phyloP scores from a whole-genome alignment of 352 stramenopile species.

The Phytophthora quininea region DNA sequence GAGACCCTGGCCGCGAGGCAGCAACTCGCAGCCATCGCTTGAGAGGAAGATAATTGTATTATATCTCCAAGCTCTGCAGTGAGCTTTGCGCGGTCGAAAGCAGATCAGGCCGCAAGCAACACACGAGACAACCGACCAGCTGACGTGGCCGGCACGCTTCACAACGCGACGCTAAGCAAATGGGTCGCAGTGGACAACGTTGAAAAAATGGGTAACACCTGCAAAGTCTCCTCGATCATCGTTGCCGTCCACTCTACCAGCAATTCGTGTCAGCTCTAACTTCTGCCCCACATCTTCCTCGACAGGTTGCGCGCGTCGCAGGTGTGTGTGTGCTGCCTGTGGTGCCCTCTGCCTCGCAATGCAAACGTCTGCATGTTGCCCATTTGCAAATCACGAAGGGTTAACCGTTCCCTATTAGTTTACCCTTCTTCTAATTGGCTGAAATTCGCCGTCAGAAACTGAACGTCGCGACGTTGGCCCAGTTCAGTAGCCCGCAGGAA shows the following conservation, averaged over 20 bases:
- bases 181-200: background rate
- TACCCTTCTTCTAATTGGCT: too few relatives aligned
- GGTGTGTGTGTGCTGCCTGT: too few relatives aligned
- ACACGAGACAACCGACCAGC: background rate
- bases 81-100: background rate
- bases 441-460: background rate
- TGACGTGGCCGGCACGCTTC: background rate
- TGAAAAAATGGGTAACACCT: background rate
- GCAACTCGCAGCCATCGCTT: too few relatives aligned
- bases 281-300: background rate
- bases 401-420: background rate
- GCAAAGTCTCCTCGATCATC: background rate
- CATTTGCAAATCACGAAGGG: background rate
- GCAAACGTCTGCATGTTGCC: background rate
- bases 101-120: background rate
- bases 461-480: background rate
- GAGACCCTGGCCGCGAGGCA: background rate
- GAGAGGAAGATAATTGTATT: too few relatives aligned
- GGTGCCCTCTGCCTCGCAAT: too few relatives aligned
- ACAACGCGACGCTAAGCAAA: background rate
- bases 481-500: slow-evolving; percentile 20
- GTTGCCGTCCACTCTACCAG: background rate
- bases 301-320: too few relatives aligned
- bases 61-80: too few relatives aligned
- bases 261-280: background rate